Evolutionary conservation across 306 rosid genomes (phyloP).

Genomic region (Cucurbita argyrosperma): DNA sequence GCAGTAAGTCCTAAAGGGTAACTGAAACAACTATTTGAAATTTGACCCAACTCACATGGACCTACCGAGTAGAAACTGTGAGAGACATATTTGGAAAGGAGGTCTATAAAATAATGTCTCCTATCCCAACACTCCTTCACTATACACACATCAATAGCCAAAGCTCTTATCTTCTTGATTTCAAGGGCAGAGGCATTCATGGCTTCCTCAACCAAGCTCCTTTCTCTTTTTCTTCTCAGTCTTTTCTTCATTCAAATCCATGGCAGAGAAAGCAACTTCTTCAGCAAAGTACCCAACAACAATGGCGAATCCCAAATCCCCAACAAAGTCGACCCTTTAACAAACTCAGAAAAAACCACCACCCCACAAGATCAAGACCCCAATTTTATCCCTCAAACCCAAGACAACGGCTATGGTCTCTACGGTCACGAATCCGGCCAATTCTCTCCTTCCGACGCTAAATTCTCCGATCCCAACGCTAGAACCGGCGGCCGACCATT

Average conservation of each 20-base stretch:
- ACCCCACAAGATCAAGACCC: constrained; percentile 33
- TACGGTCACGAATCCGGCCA: constrained; percentile 64
- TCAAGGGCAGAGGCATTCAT: constrained; percentile 14
- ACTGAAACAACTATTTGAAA: too few species aligned
- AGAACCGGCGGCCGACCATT: background rate
- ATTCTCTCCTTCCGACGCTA: constrained; percentile 20
- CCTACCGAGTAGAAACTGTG: too few species aligned
- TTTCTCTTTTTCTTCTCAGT: constrained; percentile 25
- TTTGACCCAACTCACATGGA: too few species aligned
- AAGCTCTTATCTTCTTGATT: background rate
- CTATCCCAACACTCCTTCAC: background rate
- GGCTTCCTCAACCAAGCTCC: constrained; percentile 28
- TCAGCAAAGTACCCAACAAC: constrained; percentile 61
- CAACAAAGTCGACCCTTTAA: constrained; percentile 14
- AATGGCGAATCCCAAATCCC: constrained; percentile 21
- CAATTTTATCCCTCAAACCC: constrained; percentile 39
- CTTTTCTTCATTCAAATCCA: constrained; percentile 36
- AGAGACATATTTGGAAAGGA: too few species aligned
- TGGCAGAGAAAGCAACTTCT: constrained; percentile 71
- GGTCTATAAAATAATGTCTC: background rate
- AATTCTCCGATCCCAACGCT: background rate
- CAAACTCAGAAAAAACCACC: constrained; percentile 5
- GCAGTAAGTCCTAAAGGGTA: too few species aligned
- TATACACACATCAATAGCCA: background rate
- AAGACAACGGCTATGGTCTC: constrained; percentile 53